These are phyloP conservation scores for Berberis vulgaris DNA, from an alignment of 164 flowering plant genomes.

Conservation along the genomic window DNA sequence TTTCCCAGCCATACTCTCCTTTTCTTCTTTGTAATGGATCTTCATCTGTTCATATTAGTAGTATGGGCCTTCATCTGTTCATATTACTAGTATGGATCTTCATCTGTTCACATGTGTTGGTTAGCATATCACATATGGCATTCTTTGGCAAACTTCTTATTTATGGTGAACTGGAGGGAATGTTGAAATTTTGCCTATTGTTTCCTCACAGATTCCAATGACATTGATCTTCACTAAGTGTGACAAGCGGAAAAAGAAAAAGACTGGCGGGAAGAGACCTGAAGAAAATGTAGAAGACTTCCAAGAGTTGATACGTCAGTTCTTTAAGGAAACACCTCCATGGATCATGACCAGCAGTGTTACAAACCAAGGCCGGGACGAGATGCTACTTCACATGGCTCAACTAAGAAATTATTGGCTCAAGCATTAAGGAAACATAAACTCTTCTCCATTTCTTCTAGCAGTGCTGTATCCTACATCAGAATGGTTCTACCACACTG, in stretches of 20 bases:
- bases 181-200: not conserved
- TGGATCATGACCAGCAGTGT: slow-evolving; percentile 98
- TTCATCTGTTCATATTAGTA: too few relatives aligned
- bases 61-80: too few relatives aligned
- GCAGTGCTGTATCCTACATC: not conserved
- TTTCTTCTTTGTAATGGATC: not conserved
- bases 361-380: slow-evolving; percentile 87
- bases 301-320: slow-evolving; percentile 56
- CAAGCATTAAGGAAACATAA: slow-evolving; percentile 41
- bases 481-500: not conserved
- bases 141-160: too few relatives aligned
- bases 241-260: slow-evolving; percentile 90
- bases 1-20: not conserved
- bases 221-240: slow-evolving; percentile 91
- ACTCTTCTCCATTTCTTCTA: not conserved
- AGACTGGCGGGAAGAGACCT: slow-evolving; percentile 73
- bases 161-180: too few relatives aligned
- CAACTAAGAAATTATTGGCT: slow-evolving; percentile 97
- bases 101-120: too few relatives aligned
- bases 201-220: slow-evolving; percentile 74
- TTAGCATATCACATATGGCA: too few relatives aligned
- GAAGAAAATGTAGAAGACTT: slow-evolving; percentile 86
- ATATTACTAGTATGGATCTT: too few relatives aligned
- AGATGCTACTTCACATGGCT: slow-evolving; percentile 86
- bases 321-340: slow-evolving; percentile 71